phyloP scores from a whole-genome alignment of 371 early-diverging fungal genomes.

The Dinochytrium kinnereticum region DNA sequence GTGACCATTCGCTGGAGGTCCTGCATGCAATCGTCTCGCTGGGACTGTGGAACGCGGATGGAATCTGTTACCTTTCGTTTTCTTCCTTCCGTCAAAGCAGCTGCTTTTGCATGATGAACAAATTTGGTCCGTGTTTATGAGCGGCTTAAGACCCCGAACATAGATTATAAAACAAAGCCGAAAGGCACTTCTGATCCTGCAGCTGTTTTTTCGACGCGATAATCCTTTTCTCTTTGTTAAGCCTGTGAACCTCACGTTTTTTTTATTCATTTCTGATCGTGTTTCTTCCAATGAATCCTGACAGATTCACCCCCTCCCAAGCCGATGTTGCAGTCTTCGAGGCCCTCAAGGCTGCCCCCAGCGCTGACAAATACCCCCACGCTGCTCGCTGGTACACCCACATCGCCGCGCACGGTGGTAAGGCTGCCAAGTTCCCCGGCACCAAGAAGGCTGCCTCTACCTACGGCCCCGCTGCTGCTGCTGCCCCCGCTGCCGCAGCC shows the following conservation, averaged over 20 bases:
- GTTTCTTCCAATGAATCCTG: slow-evolving; percentile 3
- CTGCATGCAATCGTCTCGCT: too few relatives aligned
- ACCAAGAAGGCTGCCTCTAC: slow-evolving; percentile 58
- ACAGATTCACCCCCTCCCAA: slow-evolving; percentile 75
- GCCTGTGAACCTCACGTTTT: too few relatives aligned
- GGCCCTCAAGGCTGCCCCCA: slow-evolving; percentile 75
- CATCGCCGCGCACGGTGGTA: slow-evolving; percentile 66
- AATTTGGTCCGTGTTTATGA: slow-evolving; percentile 68
- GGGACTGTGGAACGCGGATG: too few relatives aligned
- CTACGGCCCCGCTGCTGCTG: slow-evolving; percentile 54
- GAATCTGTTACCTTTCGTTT: neutral
- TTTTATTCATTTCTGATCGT: neutral
- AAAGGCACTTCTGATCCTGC: slow-evolving; percentile 31
- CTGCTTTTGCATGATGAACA: slow-evolving; percentile 48
- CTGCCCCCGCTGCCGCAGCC: slow-evolving; percentile 56
- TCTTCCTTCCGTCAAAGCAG: neutral
- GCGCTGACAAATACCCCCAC: slow-evolving; percentile 80
- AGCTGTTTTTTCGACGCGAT: neutral
- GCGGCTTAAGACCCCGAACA: slow-evolving; percentile 60
- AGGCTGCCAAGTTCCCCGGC: slow-evolving; percentile 53
- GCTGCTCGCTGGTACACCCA: slow-evolving; percentile 95
- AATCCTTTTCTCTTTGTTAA: neutral
- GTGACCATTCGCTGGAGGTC: too few relatives aligned
- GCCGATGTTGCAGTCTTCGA: slow-evolving; percentile 88
- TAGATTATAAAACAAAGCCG: slow-evolving; percentile 31